Base-by-base conservation (phyloP, 192 early-diverging fungal species). In the Backusella sp. region DNA sequence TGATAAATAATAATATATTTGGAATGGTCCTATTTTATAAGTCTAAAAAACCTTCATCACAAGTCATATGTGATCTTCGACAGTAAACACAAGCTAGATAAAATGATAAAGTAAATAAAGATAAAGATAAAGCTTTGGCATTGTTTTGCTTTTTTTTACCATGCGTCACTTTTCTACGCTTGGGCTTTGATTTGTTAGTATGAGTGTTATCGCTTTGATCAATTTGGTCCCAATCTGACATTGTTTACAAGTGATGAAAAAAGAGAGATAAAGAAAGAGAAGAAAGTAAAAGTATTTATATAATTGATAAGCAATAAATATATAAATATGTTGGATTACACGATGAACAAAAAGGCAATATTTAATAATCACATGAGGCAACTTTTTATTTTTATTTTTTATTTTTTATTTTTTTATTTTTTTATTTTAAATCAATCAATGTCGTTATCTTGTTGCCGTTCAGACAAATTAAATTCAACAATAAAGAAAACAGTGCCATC, bases 31-130 rank as follows among this genome's bases (percentile, higher is more conserved):
- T 23, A 46, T 34, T 14, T 39, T 37, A 36, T 12, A n/a, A 19
- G 70, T 73, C 83, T 28, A 28, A 28, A 28, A 37, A 37, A 91
- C 89, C 87, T 80, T 93, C 90, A 77, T 94, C 95, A 82, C 97
- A 98, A 35, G 96, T 96, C 97, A 98, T 98, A 81, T 98, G 97
- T 44, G 92, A 94, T 79, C 96, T 86, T 80, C 96, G 88, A 85
- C 36, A 36, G 36, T 36, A 36, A 36, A 36, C 97, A 98, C 97
- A 98, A 17, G 97, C 97, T 92, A 86, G 66, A 72, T 32, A 1
- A 67, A 30, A n/a, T 21, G 12, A 49, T 28, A 32, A 36, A 15
- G 35, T n/a, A 6, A 15, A 52, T 72, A 53, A 28, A 30, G 17
- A 21, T 5, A 21, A 12, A 41, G 9, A n/a, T 4, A 53, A 49